Percentiles rank a stretch among this genome's conserved stretches.
Conservation (phyloP, 306 rosid genomes). For the Senna tora region DNA sequence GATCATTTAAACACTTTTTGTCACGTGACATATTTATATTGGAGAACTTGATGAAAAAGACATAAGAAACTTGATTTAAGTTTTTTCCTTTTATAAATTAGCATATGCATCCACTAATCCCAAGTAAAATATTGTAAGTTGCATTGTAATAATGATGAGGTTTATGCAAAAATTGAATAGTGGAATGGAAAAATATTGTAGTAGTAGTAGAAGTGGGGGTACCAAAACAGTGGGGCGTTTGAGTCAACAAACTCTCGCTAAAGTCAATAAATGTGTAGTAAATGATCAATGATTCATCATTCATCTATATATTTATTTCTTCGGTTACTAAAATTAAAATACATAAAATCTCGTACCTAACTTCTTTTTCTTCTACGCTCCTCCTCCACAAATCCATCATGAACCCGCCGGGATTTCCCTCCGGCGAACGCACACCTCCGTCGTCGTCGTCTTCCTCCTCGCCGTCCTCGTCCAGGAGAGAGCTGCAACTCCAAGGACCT, state of each 20-base stretch:
- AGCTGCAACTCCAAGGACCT: slow-evolving; percentile 74
- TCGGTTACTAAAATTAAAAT: background rate
- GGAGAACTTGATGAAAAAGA: no score
- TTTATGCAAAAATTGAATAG: background rate
- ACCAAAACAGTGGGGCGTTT: background rate
- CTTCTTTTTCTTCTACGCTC: background rate
- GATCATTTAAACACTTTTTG: no score
- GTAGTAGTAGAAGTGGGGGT: background rate
- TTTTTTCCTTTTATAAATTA: no score
- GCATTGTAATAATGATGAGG: no score
- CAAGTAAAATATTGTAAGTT: no score
- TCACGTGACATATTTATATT: no score
- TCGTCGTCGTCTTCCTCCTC: no score
- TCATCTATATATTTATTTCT: background rate
- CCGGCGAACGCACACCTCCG: slow-evolving; percentile 38
- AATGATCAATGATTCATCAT: no score
- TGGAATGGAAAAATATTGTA: background rate
- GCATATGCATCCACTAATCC: no score
- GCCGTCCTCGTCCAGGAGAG: slow-evolving; percentile 48
- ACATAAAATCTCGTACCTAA: background rate
- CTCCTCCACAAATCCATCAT: slow-evolving; percentile 27
- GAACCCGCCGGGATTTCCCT: slow-evolving; percentile 53
- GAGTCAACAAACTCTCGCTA: background rate
- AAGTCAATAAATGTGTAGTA: slow-evolving; percentile 34
- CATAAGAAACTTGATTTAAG: no score